phyloP scores from a whole-genome alignment of 2,329 filamentous ascomycete species.

The Colletotrichum brevisporum region DNA sequence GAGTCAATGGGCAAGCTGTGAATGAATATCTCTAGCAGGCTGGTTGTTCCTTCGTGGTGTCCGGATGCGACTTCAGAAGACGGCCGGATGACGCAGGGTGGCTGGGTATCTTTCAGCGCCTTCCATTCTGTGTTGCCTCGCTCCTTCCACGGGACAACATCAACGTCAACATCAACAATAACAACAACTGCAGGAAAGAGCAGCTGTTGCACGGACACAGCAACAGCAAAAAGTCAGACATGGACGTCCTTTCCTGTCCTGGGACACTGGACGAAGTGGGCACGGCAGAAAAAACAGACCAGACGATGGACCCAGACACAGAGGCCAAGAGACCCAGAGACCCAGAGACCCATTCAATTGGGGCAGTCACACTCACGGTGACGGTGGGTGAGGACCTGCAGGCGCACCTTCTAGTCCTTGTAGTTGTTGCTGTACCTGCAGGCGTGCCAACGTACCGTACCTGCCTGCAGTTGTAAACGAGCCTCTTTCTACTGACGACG shows the following conservation, averaged over 20 bases:
- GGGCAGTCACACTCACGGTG: constrained; percentile 1
- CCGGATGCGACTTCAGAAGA: no score
- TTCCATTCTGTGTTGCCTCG: no score
- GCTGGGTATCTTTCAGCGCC: no score
- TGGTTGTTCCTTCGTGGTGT: no score
- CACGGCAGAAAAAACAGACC: constrained; percentile 21
- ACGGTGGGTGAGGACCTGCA: no score
- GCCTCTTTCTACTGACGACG: not conserved
- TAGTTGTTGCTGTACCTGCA: no score
- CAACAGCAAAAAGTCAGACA: constrained; percentile 4
- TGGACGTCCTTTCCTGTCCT: constrained; percentile 4
- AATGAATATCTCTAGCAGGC: no score
- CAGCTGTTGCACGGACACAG: constrained; percentile 23
- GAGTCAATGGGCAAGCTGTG: no score
- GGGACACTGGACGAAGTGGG: not conserved
- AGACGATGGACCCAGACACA: constrained; percentile 11
- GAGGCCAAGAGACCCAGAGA: not conserved
- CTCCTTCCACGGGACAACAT: no score
- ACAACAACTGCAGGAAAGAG: constrained; percentile 14
- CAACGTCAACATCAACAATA: constrained; percentile 23
- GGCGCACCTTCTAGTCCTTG: not conserved
- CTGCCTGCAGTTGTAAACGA: no score
- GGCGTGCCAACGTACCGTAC: no score
- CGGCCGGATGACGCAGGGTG: no score
- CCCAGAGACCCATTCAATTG: constrained; percentile 3